A percentile compares a stretch with the other conserved stretches of the same genome.
Evolutionary conservation across 2,329 filamentous ascomycete genomes (phyloP).

Genomic region (Aureobasidium sp.): DNA sequence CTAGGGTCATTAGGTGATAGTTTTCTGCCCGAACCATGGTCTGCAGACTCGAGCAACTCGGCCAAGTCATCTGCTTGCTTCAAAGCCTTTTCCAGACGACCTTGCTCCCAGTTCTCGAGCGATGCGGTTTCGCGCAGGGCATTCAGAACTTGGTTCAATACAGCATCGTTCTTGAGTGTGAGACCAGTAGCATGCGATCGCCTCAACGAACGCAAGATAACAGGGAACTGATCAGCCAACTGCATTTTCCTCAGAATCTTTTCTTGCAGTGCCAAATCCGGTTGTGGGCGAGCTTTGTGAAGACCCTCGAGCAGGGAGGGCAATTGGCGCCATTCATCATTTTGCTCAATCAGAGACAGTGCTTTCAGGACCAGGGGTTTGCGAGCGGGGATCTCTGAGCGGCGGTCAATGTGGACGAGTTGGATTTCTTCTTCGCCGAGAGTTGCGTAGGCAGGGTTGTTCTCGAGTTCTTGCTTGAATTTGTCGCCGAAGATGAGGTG

Average conservation of each 20-base stretch:
- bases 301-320: constrained; percentile 26
- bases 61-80: constrained; percentile 31
- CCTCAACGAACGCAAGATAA: constrained; percentile 26
- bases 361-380: constrained; percentile 21
- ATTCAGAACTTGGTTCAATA: constrained; percentile 28
- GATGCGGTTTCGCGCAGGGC: constrained; percentile 28
- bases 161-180: constrained; percentile 21
- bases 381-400: constrained; percentile 23
- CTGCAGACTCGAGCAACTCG: constrained; percentile 32
- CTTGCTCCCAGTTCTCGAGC: constrained; percentile 27
- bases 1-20: constrained; percentile 22
- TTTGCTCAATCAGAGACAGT: constrained; percentile 22
- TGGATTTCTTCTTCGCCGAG: constrained; percentile 33
- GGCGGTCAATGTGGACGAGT: constrained; percentile 25
- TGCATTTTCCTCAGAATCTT: constrained; percentile 27
- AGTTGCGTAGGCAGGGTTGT: constrained; percentile 34
- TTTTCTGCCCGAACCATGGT: constrained; percentile 26
- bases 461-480: constrained; percentile 32
- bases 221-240: constrained; percentile 20
- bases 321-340: constrained; percentile 29
- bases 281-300: constrained; percentile 17
- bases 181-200: constrained; percentile 26
- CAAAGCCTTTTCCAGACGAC: constrained; percentile 30
- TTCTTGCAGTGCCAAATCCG: constrained; percentile 19
- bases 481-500: constrained; percentile 35